Base-by-base conservation (phyloP, 495 filamentous ascomycete species). In the Corynascus novoguineensis region DNA sequence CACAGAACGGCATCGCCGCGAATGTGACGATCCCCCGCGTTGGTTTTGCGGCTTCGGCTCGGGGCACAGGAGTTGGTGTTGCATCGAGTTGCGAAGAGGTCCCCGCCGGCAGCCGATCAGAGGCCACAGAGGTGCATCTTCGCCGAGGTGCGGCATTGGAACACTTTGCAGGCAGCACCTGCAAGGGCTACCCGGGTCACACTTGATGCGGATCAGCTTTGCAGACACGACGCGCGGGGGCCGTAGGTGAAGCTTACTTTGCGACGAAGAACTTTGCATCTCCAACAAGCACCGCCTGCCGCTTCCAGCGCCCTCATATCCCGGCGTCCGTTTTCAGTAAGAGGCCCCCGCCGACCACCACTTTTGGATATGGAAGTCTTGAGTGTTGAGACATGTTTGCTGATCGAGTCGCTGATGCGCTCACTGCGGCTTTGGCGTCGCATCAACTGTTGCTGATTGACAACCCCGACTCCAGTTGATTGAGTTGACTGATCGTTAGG, bases 231-330 rank as follows among this genome's bases (percentile, higher is more conserved):
- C 3, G 21, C 4, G n/a, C n/a, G n/a, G n/a, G n/a, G n/a, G 31
- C 19, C 41, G 6, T 1, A n/a, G 15, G 22, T 7, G 15, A 22
- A 24, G 15, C 55, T 55, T 58, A 69, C 68, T 60, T 64, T 65
- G 46, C 68, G 64, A 24, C 68, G 61, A 25, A 72, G 62, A 8
- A 70, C 64, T 32, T 64, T 69, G 53, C 70, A 72, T 58, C 70
- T 60, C 70, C 70, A 72, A 47, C 70, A 72, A 15, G 70, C 68
- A 27, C 68, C 64, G 12, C 64, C 63, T 9, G 50, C 66, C 0
- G 25, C 54, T 28, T 69, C 67, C 7, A 69, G 32, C 4, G 52
- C 64, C 27, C 58, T 57, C 64, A 69, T 69, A 48, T 59, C 67
- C 3, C 62, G 55, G 10, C 67, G 57, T 22, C 63, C 59, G n/a